Conservation (phyloP, 176 grass and related monocot species). For the Oryza meridionalis region DNA sequence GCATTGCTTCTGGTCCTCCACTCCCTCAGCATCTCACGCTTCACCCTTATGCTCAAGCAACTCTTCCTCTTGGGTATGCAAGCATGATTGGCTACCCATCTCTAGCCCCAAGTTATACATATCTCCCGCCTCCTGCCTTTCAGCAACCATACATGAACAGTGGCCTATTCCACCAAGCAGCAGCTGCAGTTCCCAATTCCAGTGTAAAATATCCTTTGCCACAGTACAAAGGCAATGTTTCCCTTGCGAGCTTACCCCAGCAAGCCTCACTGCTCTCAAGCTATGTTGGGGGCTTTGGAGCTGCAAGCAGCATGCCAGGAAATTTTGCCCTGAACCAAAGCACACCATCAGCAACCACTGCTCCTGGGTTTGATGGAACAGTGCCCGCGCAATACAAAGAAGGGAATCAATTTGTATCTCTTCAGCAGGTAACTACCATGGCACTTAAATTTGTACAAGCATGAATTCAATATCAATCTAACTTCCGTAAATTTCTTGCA, state of each 20-base stretch:
- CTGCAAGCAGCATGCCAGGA: conserved; percentile 60
- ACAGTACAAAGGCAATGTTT: conserved; percentile 72
- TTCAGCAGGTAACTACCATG: conserved; percentile 65
- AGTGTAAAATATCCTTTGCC: conserved; percentile 69
- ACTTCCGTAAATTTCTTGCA: conserved; percentile 26
- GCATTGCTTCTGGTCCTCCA: conserved; percentile 55
- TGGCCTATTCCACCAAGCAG: conserved; percentile 65
- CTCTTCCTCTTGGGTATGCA: conserved; percentile 68
- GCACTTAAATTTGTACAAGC: background rate
- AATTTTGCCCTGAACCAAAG: conserved; percentile 68
- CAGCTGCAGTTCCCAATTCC: conserved; percentile 55
- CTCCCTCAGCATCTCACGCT: conserved; percentile 71
- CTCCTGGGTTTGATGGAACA: conserved; percentile 64
- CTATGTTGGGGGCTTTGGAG: conserved; percentile 64
- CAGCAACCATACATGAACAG: conserved; percentile 67
- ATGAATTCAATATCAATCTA: background rate
- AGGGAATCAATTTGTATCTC: conserved; percentile 60
- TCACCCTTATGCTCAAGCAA: conserved; percentile 73
- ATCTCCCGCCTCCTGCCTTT: conserved; percentile 64
- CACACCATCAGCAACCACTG: conserved; percentile 49
- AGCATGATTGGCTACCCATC: conserved; percentile 79
- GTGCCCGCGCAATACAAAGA: conserved; percentile 70
- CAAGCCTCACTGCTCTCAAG: conserved; percentile 48
- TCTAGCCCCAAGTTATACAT: conserved; percentile 69
- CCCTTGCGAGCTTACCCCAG: conserved; percentile 67